Evolutionary conservation across 257 asterid genomes (phyloP).

Genomic region (Lantana camara): DNA sequence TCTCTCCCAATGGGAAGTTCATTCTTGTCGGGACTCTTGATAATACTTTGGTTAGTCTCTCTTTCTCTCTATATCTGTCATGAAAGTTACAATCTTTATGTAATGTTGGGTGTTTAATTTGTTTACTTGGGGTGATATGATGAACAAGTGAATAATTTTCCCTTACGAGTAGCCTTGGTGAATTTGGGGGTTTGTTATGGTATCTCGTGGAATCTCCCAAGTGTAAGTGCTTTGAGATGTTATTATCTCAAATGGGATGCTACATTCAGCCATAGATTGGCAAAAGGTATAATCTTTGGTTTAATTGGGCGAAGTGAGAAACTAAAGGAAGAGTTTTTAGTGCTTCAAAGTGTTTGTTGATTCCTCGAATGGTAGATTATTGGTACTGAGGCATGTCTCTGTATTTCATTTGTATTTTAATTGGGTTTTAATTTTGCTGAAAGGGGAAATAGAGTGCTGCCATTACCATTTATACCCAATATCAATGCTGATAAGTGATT

Average conservation of each 20-base stretch:
- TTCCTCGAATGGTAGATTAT: background rate
- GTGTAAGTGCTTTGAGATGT: background rate
- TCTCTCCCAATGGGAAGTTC: constrained; percentile 92
- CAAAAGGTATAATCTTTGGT: background rate
- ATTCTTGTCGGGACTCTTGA: constrained; percentile 92
- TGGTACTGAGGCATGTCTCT: background rate
- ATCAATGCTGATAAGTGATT: background rate
- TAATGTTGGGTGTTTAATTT: constrained; percentile 5
- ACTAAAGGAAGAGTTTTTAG: background rate
- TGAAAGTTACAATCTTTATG: constrained; percentile 14
- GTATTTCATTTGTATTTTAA: background rate
- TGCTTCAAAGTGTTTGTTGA: background rate
- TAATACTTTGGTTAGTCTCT: constrained; percentile 70
- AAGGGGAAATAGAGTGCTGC: constrained; percentile 3
- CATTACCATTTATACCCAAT: background rate
- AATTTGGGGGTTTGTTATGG: constrained; percentile 11
- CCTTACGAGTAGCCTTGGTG: background rate
- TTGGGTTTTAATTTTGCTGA: constrained; percentile 4
- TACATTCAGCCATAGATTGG: background rate
- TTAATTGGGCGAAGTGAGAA: background rate
- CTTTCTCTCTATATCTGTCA: constrained; percentile 14
- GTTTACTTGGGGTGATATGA: background rate
- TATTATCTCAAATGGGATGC: constrained; percentile 12
- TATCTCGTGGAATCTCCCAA: background rate
- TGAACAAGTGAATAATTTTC: background rate